Base-by-base conservation (phyloP, 805 yeast genomes). In the Sugiyamaella qingdaonensis region DNA sequence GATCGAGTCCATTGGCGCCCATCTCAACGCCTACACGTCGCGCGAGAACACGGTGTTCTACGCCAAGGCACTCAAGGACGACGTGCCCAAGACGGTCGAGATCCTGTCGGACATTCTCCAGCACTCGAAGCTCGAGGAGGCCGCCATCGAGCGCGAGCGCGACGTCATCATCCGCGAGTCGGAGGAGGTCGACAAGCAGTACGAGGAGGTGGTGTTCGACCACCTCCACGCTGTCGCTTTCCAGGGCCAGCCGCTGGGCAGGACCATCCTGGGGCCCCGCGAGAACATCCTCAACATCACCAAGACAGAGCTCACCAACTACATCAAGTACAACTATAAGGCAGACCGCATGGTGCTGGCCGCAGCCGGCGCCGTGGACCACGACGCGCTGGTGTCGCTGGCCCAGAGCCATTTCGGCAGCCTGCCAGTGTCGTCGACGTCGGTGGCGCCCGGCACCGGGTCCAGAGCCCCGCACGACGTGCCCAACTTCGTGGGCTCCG, bases 311-410 rank as follows among this genome's bases (percentile, higher is more conserved):
- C 76, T 94, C 66, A 82, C 80, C 53, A 77, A 81, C 60, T 94
- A 91, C 71, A 94, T 94, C 64, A 73, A 78, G 33, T 82, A 85
- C 41, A 94, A 94, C 74, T 94, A 94, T 73, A 87, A 86, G 65
- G 96, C 97, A 41, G 97, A 94, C 72, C 78, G 98, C 65, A 94
- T 94, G 98, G 98, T 94, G 1, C 76, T 94, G n/a, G 96, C 91
- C 39, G 98, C 97, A 41, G 63, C 95, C 1, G 99, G 99, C 19
- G 85, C 91, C 44, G 95, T 94, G 21, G 81, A 88, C 63, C 99
- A 94, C 72, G 86, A 84, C 7, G 83, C 85, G 58, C 79, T 94
- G 52, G 96, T 90, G 24, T 65, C 76, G 58, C 76, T 83, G 55
- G 98, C 97, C 2, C 78, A 84, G 59, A 75, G 81, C 67, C 79